Evolutionary conservation across 108 stramenopile species (phyloP).

Genomic region (Parietichytrium sp.): DNA sequence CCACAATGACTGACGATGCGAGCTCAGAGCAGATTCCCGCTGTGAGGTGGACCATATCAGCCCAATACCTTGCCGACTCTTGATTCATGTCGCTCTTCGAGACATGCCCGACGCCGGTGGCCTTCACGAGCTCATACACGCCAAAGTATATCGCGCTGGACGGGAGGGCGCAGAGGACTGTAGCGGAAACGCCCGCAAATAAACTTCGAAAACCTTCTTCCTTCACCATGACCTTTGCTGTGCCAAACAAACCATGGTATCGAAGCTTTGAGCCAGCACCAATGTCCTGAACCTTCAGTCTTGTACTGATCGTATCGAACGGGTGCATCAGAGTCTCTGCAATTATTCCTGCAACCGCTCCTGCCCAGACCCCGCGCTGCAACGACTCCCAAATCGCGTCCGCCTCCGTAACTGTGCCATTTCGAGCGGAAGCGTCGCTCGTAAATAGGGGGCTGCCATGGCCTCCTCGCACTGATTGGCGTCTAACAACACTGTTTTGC

Average conservation of each 20-base stretch:
- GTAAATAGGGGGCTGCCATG: too few relatives aligned
- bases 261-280: not conserved
- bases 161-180: not conserved
- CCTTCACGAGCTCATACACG: slow-evolving; percentile 20
- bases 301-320: slow-evolving; percentile 39
- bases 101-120: not conserved
- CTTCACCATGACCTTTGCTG: not conserved
- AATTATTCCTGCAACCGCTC: slow-evolving; percentile 36
- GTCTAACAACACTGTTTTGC: too few relatives aligned
- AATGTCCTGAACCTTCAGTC: slow-evolving; percentile 37
- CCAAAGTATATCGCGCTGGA: slow-evolving; percentile 36
- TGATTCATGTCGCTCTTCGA: not conserved
- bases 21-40: slow-evolving; percentile 40
- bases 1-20: not conserved
- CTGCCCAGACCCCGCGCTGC: too few relatives aligned
- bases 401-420: too few relatives aligned
- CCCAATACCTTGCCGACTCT: not conserved
- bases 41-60: not conserved
- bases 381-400: too few relatives aligned
- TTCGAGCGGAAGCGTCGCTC: too few relatives aligned
- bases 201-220: slow-evolving; percentile 36
- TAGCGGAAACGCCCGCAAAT: slow-evolving; percentile 13
- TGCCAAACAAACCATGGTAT: slow-evolving; percentile 37
- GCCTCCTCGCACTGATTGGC: too few relatives aligned
- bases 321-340: slow-evolving; percentile 37